These are phyloP conservation scores for Dendrobium nobile DNA, from an alignment of 106 monocot genomes.

Conservation along the genomic window DNA sequence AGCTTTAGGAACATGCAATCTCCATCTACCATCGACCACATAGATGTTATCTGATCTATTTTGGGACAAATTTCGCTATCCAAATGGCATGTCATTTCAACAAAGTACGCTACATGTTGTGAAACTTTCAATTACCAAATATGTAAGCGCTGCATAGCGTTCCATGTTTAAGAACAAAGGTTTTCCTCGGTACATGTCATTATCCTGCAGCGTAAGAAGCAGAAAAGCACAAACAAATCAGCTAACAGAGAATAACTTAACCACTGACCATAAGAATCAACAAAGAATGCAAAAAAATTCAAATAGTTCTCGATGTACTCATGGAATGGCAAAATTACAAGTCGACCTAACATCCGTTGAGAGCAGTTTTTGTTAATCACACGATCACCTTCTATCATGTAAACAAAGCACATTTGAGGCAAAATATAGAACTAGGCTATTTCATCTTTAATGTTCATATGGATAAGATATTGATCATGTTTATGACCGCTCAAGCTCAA, in stretches of 20 bases:
- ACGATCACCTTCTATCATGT: not conserved
- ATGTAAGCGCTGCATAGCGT: conserved; percentile 68
- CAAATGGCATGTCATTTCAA: not conserved
- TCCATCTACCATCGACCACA: not conserved
- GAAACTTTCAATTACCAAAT: conserved; percentile 44
- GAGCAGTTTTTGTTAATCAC: not conserved
- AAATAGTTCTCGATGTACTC: not conserved
- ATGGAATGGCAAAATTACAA: not conserved
- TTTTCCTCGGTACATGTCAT: conserved; percentile 61
- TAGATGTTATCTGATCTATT: not conserved
- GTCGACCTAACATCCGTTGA: not conserved
- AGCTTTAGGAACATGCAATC: not conserved
- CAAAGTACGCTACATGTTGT: not conserved
- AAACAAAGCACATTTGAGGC: not conserved
- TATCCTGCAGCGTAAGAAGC: conserved; percentile 49
- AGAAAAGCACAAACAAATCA: not conserved
- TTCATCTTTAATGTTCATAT: not conserved
- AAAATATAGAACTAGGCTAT: not conserved
- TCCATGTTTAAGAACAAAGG: conserved; percentile 76
- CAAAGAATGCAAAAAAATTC: not conserved
- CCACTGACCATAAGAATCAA: not conserved
- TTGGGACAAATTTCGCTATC: not conserved
- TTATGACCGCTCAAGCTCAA: too few species aligned
- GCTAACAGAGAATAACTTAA: not conserved
- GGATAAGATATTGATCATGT: too few species aligned